Conservation (phyloP, 192 early-diverging fungal genomes). For the Backusella sp. region DNA sequence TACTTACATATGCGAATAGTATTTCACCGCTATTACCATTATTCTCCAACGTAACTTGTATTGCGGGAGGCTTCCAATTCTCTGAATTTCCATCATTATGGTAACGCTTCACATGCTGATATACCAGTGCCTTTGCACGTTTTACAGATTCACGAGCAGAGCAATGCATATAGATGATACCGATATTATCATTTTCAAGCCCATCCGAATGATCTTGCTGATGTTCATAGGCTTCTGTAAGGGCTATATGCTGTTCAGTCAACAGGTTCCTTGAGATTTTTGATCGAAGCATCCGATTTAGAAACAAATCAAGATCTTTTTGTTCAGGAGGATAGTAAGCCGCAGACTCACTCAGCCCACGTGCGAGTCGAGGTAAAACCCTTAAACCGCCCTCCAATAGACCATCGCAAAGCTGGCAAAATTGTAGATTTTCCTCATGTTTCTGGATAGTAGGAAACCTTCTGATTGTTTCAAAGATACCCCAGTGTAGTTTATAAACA, state of each 20-base stretch:
- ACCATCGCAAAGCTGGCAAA: slow-evolving; percentile 71
- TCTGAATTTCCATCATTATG: neutral
- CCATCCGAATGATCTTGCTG: slow-evolving; percentile 38
- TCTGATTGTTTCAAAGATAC: slow-evolving; percentile 81
- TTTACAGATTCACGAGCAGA: slow-evolving; percentile 50
- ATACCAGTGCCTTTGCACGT: slow-evolving; percentile 16
- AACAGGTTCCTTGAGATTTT: slow-evolving; percentile 88
- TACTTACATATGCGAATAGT: slow-evolving; percentile 28
- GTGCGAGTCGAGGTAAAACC: slow-evolving; percentile 85
- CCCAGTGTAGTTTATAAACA: slow-evolving; percentile 90
- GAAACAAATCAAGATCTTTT: slow-evolving; percentile 80
- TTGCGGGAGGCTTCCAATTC: neutral
- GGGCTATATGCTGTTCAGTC: slow-evolving; percentile 89
- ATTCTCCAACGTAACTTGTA: neutral
- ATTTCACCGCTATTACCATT: slow-evolving; percentile 10
- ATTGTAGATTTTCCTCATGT: slow-evolving; percentile 77
- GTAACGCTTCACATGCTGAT: slow-evolving; percentile 4
- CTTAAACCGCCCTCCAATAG: slow-evolving; percentile 79
- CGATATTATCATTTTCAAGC: slow-evolving; percentile 56
- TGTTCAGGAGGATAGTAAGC: slow-evolving; percentile 31
- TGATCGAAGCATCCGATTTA: slow-evolving; percentile 86
- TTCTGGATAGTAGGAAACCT: slow-evolving; percentile 72
- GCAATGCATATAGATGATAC: slow-evolving; percentile 71
- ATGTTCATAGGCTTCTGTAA: slow-evolving; percentile 62
- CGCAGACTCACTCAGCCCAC: slow-evolving; percentile 83